Percentiles rank a stretch among this genome's conserved stretches.
Conservation (phyloP, 2,329 filamentous ascomycete genomes). For the Fusarium dlaminii region DNA sequence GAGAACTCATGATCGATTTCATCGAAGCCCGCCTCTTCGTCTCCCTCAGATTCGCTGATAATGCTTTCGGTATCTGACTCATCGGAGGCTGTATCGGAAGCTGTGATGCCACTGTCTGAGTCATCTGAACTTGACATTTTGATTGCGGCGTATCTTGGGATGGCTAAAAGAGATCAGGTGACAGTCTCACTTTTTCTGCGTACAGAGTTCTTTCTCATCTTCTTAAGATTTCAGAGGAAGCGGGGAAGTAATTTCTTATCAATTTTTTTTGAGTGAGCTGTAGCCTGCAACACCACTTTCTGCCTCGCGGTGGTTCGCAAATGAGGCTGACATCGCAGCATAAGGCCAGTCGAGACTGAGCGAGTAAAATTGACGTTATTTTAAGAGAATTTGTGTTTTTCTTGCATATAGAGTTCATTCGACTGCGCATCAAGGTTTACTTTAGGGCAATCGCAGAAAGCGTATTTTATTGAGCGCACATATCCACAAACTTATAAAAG, state of each 20-base stretch:
- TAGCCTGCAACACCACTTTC: not conserved
- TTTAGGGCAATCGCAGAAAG: not conserved
- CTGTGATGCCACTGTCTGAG: not conserved
- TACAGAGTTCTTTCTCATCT: too few species aligned
- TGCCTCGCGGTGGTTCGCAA: not conserved
- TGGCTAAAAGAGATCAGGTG: not conserved
- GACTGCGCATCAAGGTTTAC: not conserved
- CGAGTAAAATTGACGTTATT: too few species aligned
- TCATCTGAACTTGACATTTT: not conserved
- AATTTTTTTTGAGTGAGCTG: not conserved
- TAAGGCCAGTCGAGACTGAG: not conserved
- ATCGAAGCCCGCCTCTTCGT: not conserved
- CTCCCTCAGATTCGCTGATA: not conserved
- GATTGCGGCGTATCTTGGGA: not conserved
- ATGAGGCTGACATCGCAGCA: not conserved
- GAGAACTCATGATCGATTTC: not conserved
- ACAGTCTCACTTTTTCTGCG: accelerated
- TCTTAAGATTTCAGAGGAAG: accelerated
- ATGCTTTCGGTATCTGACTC: not conserved
- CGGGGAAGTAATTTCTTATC: not conserved
- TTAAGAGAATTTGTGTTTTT: not conserved
- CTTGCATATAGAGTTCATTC: not conserved
- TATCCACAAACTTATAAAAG: not conserved
- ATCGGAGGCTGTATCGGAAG: not conserved
- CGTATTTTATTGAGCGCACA: not conserved